Evolutionary conservation across 2,329 filamentous ascomycete species (phyloP), one percentile per base, ranked within the genome.

Genomic region (Calycina herbarum): DNA sequence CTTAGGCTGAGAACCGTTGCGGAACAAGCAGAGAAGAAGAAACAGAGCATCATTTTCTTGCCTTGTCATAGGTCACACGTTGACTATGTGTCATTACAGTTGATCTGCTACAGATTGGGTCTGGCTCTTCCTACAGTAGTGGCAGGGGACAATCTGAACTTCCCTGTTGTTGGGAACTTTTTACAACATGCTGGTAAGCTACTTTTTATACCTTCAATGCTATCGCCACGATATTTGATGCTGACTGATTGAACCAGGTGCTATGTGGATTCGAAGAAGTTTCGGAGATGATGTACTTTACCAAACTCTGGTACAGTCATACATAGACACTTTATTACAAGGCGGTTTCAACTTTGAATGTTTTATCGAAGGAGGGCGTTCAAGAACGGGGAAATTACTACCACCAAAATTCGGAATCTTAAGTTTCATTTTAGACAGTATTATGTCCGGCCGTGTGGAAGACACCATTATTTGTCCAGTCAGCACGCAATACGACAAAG

Each of bases 401-500:
- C 90, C 93, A 2, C 95, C 95, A 0, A 98, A 98, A 75, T 98
- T 98, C 70, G 95, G 95, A 10, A 97, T 99, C 66, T 80, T 99
- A 33, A 92, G 88, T 73, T 99, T 97, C 73, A 86, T 98, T 48
- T 81, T 99, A 20, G 95, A 99, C 72, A 96, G 93, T 71, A 83
- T 99, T 15, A 80, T 97, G 5, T 96, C 92, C 0, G 93, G 94
- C 0, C 86, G 94, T 6, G 93, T 97, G 0, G 83, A 96, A 58
- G 95, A 99, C 77, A 89, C 93, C 38, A 91, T 97, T 54, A 93
- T 99, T 62, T 97, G 94, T 72, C 95, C 95, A 0, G 95, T 99
- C 57, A 96, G 92, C 77, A 97, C 94, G 0, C 95, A 99, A 76
- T 99, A 99, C 76, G 95, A 99, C 82, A 99, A 98, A 76, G 95